phyloP scores from a whole-genome alignment of 352 stramenopile species.

The Phytopythium delawarense region DNA sequence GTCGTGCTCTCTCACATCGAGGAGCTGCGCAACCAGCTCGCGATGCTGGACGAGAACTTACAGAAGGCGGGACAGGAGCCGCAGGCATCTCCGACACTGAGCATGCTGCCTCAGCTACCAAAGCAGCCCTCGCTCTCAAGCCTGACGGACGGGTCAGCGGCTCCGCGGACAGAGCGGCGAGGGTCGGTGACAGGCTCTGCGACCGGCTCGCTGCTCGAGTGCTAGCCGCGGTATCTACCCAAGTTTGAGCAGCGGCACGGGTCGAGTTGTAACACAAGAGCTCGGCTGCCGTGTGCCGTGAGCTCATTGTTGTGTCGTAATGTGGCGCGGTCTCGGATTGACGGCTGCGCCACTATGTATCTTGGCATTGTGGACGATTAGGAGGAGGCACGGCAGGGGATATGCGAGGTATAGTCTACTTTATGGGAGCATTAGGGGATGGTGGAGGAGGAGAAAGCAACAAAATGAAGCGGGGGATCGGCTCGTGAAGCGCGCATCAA shows the following conservation, averaged over 20 bases:
- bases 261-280: neutral
- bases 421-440: slow-evolving; percentile 2
- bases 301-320: neutral
- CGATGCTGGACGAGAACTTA: slow-evolving; percentile 54
- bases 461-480: neutral
- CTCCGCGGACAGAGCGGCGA: slow-evolving; percentile 40
- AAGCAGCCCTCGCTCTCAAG: slow-evolving; percentile 48
- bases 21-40: slow-evolving; percentile 70
- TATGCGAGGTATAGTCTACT: slow-evolving; percentile 8
- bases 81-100: slow-evolving; percentile 69
- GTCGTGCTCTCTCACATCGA: slow-evolving; percentile 86
- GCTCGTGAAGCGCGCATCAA: neutral
- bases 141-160: slow-evolving; percentile 17
- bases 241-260: neutral
- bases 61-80: slow-evolving; percentile 54
- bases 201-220: slow-evolving; percentile 2
- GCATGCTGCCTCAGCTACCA: slow-evolving; percentile 56
- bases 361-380: slow-evolving; percentile 6
- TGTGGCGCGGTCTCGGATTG: neutral
- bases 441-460: neutral
- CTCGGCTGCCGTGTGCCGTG: neutral
- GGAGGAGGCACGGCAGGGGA: neutral
- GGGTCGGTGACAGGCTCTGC: slow-evolving; percentile 31
- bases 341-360: slow-evolving; percentile 14
- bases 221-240: neutral